phyloP scores from a whole-genome alignment of 345 rosid genomes.

The Syzygium jambos region DNA sequence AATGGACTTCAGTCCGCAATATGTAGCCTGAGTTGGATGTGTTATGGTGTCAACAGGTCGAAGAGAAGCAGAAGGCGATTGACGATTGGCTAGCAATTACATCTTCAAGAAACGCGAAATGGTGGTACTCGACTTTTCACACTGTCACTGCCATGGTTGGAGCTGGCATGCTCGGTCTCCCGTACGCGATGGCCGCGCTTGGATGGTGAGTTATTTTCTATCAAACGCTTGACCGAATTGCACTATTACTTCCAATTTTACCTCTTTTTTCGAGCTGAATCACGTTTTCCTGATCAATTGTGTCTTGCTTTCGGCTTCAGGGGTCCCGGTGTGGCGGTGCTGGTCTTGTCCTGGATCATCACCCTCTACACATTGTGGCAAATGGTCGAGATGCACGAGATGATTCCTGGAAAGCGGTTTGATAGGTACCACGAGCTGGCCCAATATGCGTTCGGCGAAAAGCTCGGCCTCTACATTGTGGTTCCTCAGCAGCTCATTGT shows the following conservation, averaged over 20 bases:
- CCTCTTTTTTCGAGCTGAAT: background rate
- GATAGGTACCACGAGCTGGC: slow-evolving; percentile 70
- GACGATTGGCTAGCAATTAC: slow-evolving; percentile 70
- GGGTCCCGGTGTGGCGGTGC: slow-evolving; percentile 61
- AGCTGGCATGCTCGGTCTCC: slow-evolving; percentile 79
- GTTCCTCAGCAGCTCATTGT: slow-evolving; percentile 70
- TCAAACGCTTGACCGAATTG: background rate
- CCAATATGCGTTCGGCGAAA: slow-evolving; percentile 64
- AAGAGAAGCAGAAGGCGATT: slow-evolving; percentile 38
- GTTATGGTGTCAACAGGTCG: background rate
- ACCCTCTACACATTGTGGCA: slow-evolving; percentile 77
- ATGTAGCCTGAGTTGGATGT: background rate
- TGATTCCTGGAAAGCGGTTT: slow-evolving; percentile 61
- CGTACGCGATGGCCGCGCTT: slow-evolving; percentile 62
- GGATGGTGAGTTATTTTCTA: slow-evolving; percentile 46
- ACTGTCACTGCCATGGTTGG: slow-evolving; percentile 84
- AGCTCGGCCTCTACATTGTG: slow-evolving; percentile 65
- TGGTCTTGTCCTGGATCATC: slow-evolving; percentile 59
- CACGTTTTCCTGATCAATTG: background rate
- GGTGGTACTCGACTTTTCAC: slow-evolving; percentile 87
- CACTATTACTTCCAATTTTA: rapidly evolving
- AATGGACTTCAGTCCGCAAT: background rate
- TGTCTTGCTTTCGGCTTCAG: background rate
- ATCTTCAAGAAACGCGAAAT: slow-evolving; percentile 57
- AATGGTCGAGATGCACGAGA: slow-evolving; percentile 85